Conservation (phyloP, 805 yeast species). For the Saccharomyces cerevisiae region DNA sequence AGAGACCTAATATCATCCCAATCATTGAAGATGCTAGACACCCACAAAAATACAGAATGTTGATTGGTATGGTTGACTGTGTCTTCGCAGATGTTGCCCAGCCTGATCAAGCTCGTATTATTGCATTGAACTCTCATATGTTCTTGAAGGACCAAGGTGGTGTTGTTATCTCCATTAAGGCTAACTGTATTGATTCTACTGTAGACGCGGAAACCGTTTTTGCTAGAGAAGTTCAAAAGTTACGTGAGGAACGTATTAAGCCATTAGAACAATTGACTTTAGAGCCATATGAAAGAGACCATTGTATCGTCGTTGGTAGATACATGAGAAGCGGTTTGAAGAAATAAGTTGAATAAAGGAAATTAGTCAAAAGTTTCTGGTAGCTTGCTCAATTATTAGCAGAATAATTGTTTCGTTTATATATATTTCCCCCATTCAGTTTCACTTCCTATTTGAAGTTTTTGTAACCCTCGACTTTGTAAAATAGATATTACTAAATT, state of each 20-base stretch:
- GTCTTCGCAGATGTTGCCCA: constrained; percentile 99
- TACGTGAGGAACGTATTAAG: constrained; percentile 97
- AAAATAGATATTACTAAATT: not conserved
- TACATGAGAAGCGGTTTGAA: constrained; percentile 80
- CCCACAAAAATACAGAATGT: constrained; percentile 99
- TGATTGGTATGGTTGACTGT: constrained; percentile 96
- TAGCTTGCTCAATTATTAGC: not conserved
- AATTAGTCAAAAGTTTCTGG: not conserved
- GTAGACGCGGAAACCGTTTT: constrained; percentile 99
- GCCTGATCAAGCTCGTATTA: constrained; percentile 99
- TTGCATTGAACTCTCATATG: constrained; percentile 95
- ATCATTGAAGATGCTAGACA: constrained; percentile 99
- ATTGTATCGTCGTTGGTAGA: constrained; percentile 96
- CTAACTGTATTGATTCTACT: constrained; percentile 99
- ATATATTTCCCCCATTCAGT: not conserved
- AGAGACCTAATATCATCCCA: constrained; percentile 98
- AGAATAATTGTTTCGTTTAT: not conserved
- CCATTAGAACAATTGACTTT: constrained; percentile 97
- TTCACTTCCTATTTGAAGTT: not conserved
- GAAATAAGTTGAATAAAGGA: constrained; percentile 20
- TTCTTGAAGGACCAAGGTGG: constrained; percentile 98
- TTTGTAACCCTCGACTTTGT: not conserved
- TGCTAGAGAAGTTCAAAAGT: constrained; percentile 97
- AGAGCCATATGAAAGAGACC: constrained; percentile 99
- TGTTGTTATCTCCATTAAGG: constrained; percentile 97